Evolutionary conservation across 768 basidiomycete species (phyloP), one percentile per base, ranked within the genome.

Genomic region (Arthromyces matolae): DNA sequence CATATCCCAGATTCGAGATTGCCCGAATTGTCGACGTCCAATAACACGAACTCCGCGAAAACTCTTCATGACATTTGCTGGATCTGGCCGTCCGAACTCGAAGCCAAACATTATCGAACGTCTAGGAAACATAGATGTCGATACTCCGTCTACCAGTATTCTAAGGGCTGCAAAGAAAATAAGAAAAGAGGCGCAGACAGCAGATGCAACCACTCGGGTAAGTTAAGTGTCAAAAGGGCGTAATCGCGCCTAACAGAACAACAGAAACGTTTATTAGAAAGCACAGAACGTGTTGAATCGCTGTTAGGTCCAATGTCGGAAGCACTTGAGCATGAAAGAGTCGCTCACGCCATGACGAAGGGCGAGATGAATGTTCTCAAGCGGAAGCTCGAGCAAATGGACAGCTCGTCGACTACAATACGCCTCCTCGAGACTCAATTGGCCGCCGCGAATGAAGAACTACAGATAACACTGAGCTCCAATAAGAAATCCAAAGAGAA

Each of bases 11-110:
- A 12, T 22, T 3, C 46, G 16, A 18, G 43, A 44, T 41, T 42
- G 32, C 20, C 38, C 52, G 4, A 23, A 49, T 10, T 56, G 54
- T 28, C 45, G 54, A 19, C 33, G 13, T 19, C 38, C 45, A 3
- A 53, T 41, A 39, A 29, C 43, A 24, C 25, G n/a, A 37, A n/a
- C 28, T 9, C 54, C 52, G 3, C 47, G 27, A 3, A 46, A 48
- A 23, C 47, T 58, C 31, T 58, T 45, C 18, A 41, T 58, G 4
- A 51, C 49, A 24, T 45, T 56, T 19, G 42, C 33, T n/a, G 51
- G 44, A 33, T 24, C 42, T n/a, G n/a, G n/a, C n/a, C n/a, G n/a
- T 35, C 10, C 32, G 22, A 25, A 19, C 19, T 46, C 39, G 20
- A 47, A 42, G 10, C 35, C 44, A 13, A 22, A 14, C 10, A 34